Percentiles rank a stretch among this genome's conserved stretches.
Evolutionary conservation across 2,329 filamentous ascomycete genomes (phyloP).

Genomic region (Ophiostoma sp.): DNA sequence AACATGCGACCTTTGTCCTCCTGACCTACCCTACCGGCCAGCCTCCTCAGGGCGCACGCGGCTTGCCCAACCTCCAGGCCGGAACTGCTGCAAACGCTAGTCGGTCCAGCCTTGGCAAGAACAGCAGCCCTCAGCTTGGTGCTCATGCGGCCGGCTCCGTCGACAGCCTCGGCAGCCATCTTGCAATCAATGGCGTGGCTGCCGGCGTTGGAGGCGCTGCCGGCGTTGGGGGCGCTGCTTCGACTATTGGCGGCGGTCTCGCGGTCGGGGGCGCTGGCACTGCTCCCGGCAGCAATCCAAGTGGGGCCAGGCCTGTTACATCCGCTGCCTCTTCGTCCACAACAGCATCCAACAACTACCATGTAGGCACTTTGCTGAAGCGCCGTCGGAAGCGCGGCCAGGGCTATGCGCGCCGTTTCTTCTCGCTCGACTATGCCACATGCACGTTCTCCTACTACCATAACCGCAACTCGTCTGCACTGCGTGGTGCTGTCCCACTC

Average conservation of each 20-base stretch:
- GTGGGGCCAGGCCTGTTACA: slow-evolving; percentile 1
- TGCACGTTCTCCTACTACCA: slow-evolving; percentile 96
- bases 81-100: slow-evolving; percentile 38
- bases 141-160: slow-evolving; percentile 47
- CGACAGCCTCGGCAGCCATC: slow-evolving; percentile 56
- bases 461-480: slow-evolving; percentile 83
- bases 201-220: slow-evolving; percentile 27
- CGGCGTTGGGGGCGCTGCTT: neutral
- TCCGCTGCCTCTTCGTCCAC: slow-evolving; percentile 13
- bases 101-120: slow-evolving; percentile 48
- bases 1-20: slow-evolving; percentile 90
- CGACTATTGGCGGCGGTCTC: slow-evolving; percentile 41
- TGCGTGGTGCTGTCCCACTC: slow-evolving; percentile 86
- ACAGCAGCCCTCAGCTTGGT: slow-evolving; percentile 36
- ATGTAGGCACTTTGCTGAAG: slow-evolving; percentile 83
- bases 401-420: slow-evolving; percentile 87
- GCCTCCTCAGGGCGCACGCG: slow-evolving; percentile 67
- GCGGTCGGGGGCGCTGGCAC: slow-evolving; percentile 27
- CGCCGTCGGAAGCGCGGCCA: slow-evolving; percentile 88
- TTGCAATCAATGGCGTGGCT: slow-evolving; percentile 42
- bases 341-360: slow-evolving; percentile 50
- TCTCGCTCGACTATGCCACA: slow-evolving; percentile 90
- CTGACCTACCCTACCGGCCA: slow-evolving; percentile 85
- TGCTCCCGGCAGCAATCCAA: slow-evolving; percentile 1
- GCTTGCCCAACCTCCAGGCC: slow-evolving; percentile 56